These are phyloP conservation scores for Epicoccum nigrum DNA, from an alignment of 2,329 filamentous ascomycete genomes.

Conservation along the genomic window DNA sequence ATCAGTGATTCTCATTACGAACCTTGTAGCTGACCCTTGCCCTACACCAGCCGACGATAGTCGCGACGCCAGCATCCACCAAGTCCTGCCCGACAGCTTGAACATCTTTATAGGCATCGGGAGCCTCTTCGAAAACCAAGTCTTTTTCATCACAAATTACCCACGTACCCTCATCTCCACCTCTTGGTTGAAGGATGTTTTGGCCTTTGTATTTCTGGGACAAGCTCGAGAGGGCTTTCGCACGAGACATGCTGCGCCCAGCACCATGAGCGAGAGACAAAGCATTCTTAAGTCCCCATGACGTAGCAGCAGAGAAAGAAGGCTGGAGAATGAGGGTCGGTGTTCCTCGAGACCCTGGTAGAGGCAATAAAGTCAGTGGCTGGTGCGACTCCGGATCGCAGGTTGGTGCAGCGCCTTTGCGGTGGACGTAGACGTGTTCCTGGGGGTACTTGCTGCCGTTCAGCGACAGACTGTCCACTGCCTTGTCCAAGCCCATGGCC, in stretches of 20 bases:
- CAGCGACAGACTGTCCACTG: neutral
- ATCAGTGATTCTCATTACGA: slow-evolving; percentile 37
- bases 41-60: slow-evolving; percentile 41
- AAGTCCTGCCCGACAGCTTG: slow-evolving; percentile 46
- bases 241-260: slow-evolving; percentile 47
- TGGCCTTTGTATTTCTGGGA: slow-evolving; percentile 43
- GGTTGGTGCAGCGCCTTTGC: slow-evolving; percentile 49
- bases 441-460: slow-evolving; percentile 1
- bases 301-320: slow-evolving; percentile 34
- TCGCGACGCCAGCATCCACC: slow-evolving; percentile 39
- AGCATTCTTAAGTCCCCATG: slow-evolving; percentile 40
- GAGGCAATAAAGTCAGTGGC: slow-evolving; percentile 41
- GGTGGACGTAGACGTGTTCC: slow-evolving; percentile 43
- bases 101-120: slow-evolving; percentile 49
- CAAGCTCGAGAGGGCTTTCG: slow-evolving; percentile 41
- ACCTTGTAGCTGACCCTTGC: slow-evolving; percentile 49
- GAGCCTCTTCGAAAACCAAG: slow-evolving; percentile 48
- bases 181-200: slow-evolving; percentile 34
- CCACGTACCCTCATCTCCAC: slow-evolving; percentile 40
- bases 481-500: neutral
- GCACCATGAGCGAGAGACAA: slow-evolving; percentile 49
- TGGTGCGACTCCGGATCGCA: slow-evolving; percentile 26
- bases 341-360: slow-evolving; percentile 48
- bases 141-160: slow-evolving; percentile 49
- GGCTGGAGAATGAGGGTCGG: slow-evolving; percentile 48